Base-by-base conservation (phyloP, 495 filamentous ascomycete species). In the Neurospora sublineolata region DNA sequence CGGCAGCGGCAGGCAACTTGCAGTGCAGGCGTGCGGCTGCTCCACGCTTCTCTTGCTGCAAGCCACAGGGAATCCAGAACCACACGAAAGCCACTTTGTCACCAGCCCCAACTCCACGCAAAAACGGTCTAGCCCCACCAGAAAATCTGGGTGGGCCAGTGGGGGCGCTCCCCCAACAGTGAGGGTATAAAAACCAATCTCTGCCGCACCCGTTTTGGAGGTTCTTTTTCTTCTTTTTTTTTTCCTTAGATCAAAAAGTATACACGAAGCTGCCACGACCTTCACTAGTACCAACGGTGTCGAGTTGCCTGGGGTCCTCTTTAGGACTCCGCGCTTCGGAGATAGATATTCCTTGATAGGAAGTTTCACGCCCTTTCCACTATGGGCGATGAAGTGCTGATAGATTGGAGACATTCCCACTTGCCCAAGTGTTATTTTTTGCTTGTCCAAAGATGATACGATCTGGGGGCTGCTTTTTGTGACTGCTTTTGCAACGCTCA, bases 161-260 rank as follows among this genome's bases (percentile, higher is more conserved):
- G 70, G 70, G 40, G 40, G n/a, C 37, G 3, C 41, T 30, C 37
- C 14, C 20, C 37, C 12, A 46, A 33, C 27, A 58, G 11, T 67
- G n/a, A 46, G 46, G 44, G 68, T 70, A 73, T 73, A 52, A 58
- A 58, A 70, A 46, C 5, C 9, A 39, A 10, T 37, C 60, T 73
- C 71, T 36, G 27, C 27, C 23, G 27, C 52, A 14, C 27, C 4
- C 14, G 2, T 40, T 69, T 72, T 70, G 23, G 16, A 44, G 20
- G 18, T 69, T 75, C 69, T 38, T 23, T 71, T 71, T 74, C 75
- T 73, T 76, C 71, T 75, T 73, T 72, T 80, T 81, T 79, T 75
- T 72, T 82, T 82, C 79, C 69, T 78, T 76, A 85, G 82, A 85
- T 85, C 83, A 85, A 85, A 85, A 85, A 85, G 83, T 83, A 78